Conservation (phyloP, 345 rosid genomes). For the Eucalyptus guilfoylei region DNA sequence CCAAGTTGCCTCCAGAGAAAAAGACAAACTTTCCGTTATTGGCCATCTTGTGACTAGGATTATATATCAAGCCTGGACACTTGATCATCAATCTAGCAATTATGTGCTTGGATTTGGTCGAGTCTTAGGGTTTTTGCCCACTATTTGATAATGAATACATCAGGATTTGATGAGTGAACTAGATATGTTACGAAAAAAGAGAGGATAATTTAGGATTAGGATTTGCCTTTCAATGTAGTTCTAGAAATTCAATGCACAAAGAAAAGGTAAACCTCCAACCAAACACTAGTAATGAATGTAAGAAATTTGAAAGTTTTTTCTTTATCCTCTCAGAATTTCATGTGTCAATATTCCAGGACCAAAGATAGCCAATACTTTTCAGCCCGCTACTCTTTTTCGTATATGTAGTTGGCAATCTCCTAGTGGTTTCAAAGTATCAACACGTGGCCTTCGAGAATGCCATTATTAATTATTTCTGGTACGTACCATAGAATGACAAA, state of each 20-base stretch:
- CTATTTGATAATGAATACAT: background rate
- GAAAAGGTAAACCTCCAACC: background rate
- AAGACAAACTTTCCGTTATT: background rate
- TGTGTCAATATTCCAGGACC: background rate
- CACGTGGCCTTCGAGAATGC: background rate
- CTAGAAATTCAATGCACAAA: background rate
- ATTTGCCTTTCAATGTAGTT: background rate
- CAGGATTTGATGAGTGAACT: background rate
- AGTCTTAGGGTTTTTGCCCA: background rate
- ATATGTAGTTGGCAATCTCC: background rate
- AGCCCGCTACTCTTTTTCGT: background rate
- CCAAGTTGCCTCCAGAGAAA: background rate
- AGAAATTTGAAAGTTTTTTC: background rate
- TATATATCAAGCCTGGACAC: background rate
- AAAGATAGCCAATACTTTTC: background rate
- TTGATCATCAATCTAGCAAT: background rate
- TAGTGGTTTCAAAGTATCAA: background rate
- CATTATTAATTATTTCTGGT: background rate
- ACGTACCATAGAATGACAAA: background rate
- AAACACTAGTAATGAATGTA: background rate
- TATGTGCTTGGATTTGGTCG: background rate
- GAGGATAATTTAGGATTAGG: background rate
- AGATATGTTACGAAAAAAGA: background rate
- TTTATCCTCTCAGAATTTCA: background rate
- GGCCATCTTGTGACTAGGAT: background rate